These are phyloP conservation scores for Fusarium austroafricanum DNA, from an alignment of 2,329 filamentous ascomycete species.

Conservation along the genomic window DNA sequence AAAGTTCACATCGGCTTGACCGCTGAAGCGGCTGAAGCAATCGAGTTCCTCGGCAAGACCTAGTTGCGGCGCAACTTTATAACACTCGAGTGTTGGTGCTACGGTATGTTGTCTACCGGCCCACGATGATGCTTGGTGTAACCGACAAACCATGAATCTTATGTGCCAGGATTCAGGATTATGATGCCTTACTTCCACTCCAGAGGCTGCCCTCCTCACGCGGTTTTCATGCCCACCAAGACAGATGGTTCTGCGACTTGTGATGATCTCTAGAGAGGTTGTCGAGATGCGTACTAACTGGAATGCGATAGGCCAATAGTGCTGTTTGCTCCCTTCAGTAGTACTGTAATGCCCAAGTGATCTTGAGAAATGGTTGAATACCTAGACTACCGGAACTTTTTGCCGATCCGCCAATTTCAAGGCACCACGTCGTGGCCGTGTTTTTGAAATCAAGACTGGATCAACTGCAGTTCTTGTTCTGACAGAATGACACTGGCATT, in stretches of 20 bases:
- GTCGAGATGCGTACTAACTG: neutral
- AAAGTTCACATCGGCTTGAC: slow-evolving; percentile 51
- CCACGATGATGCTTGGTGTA: neutral
- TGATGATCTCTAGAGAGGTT: neutral
- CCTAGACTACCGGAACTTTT: neutral
- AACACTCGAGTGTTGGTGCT: neutral
- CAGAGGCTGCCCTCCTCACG: neutral
- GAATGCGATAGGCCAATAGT: slow-evolving; percentile 15
- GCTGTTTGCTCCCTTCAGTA: neutral
- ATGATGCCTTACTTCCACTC: neutral
- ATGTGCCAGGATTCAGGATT: neutral
- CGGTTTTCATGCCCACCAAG: neutral
- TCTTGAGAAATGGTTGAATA: neutral
- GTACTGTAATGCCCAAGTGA: neutral
- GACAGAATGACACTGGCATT: neutral
- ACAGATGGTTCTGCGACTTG: neutral
- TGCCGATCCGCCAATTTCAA: neutral
- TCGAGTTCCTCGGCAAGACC: slow-evolving; percentile 14
- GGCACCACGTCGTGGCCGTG: neutral
- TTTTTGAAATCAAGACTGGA: slow-evolving; percentile 59
- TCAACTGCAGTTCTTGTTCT: neutral
- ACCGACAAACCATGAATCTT: neutral
- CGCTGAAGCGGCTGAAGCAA: slow-evolving; percentile 12
- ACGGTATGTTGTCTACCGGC: neutral
- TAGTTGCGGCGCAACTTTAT: slow-evolving; percentile 55